Evolutionary conservation across 352 stramenopile genomes (phyloP).

Genomic region (Phytophthora macrochlamydospora): DNA sequence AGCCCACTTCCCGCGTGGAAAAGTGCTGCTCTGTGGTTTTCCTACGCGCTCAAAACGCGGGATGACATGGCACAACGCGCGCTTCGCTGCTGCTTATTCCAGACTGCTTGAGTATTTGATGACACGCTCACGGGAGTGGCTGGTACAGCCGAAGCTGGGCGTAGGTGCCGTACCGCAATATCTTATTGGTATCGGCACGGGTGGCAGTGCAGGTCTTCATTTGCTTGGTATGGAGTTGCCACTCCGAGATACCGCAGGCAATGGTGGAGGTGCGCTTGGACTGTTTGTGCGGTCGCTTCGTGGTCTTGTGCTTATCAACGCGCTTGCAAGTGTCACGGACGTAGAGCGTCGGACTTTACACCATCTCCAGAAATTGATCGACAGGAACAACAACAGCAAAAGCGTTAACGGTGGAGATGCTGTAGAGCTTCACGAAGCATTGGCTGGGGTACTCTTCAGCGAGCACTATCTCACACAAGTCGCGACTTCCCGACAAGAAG

Average conservation of each 20-base stretch:
- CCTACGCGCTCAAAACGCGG: conserved; percentile 40
- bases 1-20: conserved; percentile 61
- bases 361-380: conserved; percentile 24
- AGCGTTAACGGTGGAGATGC: conserved; percentile 13
- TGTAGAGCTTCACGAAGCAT: conserved; percentile 56
- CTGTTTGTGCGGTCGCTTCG: conserved; percentile 53
- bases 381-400: conserved; percentile 4
- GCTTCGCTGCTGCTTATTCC: conserved; percentile 47
- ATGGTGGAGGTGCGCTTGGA: conserved; percentile 28
- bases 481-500: conserved; percentile 40
- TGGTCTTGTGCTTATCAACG: conserved; percentile 65
- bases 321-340: conserved; percentile 29
- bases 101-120: conserved; percentile 61
- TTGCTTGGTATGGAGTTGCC: conserved; percentile 55
- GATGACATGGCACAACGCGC: conserved; percentile 57
- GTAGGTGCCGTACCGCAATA: conserved; percentile 68
- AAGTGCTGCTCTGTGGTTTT: conserved; percentile 69
- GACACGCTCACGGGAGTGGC: conserved; percentile 61
- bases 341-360: conserved; percentile 28
- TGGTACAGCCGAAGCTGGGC: conserved; percentile 76
- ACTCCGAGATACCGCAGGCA: conserved; percentile 19
- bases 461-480: conserved; percentile 69
- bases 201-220: conserved; percentile 51
- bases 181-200: conserved; percentile 66
- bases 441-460: conserved; percentile 55